These are phyloP conservation scores for Pichia sp. DNA, from an alignment of 1,139 yeast genomes.

Conservation along the genomic window DNA sequence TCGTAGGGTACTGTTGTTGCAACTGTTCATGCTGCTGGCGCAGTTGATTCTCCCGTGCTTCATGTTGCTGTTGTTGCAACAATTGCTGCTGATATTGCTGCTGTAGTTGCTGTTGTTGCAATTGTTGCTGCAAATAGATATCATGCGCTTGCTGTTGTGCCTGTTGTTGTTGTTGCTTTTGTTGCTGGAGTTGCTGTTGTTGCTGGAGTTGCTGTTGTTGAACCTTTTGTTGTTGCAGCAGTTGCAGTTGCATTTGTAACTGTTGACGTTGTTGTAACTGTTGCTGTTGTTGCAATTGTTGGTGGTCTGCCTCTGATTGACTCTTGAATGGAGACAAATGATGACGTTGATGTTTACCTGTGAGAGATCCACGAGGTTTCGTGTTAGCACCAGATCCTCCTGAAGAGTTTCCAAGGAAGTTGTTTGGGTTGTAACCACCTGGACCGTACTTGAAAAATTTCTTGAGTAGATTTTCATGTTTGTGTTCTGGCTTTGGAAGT, in stretches of 20 bases:
- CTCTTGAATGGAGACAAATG: conserved; percentile 9
- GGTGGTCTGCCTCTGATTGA: conserved; percentile 4
- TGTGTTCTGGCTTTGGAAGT: conserved; percentile 8
- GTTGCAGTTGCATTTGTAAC: conserved; percentile 5
- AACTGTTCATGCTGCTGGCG: conserved; percentile 4
- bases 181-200: conserved; percentile 1
- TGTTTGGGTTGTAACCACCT: conserved; percentile 12
- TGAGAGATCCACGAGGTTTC: conserved; percentile 2
- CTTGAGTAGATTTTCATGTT: conserved; percentile 12
- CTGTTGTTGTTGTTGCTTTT: conserved; percentile 1
- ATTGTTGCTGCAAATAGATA: conserved; percentile 1
- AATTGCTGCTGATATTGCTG: conserved; percentile 1
- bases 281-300: conserved; percentile 5
- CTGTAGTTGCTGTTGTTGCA: conserved; percentile 1
- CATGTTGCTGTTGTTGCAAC: conserved; percentile 2
- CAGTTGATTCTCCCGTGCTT: conserved; percentile 1
- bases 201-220: conserved; percentile 1
- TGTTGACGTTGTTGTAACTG: conserved; percentile 2
- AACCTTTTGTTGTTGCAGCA: conserved; percentile 1
- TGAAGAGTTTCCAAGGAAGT: background rate
- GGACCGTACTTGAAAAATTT: conserved; percentile 15
- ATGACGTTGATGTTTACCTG: conserved; percentile 7
- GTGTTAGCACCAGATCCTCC: background rate
- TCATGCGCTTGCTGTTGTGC: background rate
- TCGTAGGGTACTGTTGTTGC: conserved; percentile 1